Evolutionary conservation across 352 stramenopile species (phyloP).

Genomic region (Globisporangium okanoganense): DNA sequence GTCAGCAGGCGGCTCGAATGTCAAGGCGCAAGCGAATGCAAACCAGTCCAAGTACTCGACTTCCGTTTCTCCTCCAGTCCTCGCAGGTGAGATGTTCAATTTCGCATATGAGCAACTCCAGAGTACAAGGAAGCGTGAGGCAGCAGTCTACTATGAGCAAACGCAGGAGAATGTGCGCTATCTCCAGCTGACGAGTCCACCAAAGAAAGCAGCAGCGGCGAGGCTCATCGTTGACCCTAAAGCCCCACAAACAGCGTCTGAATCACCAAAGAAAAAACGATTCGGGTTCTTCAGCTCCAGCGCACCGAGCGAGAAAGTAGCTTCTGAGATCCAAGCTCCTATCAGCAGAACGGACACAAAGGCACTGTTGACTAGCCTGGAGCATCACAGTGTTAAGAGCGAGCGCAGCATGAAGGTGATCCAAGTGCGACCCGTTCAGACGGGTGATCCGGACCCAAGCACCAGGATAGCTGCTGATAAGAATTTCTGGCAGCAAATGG

Average conservation of each 20-base stretch:
- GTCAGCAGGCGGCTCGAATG: no score
- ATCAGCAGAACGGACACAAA: no score
- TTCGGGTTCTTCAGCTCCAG: conserved; percentile 22
- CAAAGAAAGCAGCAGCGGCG: not conserved
- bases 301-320: not conserved
- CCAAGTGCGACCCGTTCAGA: not conserved
- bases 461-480: conserved; percentile 2
- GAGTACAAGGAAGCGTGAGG: not conserved
- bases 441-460: not conserved
- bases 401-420: not conserved
- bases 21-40: not conserved
- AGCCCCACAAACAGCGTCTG: not conserved
- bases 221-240: not conserved
- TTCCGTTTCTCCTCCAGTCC: not conserved
- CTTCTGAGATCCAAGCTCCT: not conserved
- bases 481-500: conserved; percentile 34
- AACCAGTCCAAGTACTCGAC: not conserved
- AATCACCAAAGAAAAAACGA: conserved; percentile 11
- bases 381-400: no score
- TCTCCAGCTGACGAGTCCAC: not conserved
- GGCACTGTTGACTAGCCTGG: no score
- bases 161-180: not conserved
- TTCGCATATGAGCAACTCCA: conserved; percentile 6
- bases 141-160: not conserved
- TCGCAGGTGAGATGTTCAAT: conserved; percentile 1